Conservation (phyloP, 2,329 filamentous ascomycete species). For the Ophiostoma sp. region DNA sequence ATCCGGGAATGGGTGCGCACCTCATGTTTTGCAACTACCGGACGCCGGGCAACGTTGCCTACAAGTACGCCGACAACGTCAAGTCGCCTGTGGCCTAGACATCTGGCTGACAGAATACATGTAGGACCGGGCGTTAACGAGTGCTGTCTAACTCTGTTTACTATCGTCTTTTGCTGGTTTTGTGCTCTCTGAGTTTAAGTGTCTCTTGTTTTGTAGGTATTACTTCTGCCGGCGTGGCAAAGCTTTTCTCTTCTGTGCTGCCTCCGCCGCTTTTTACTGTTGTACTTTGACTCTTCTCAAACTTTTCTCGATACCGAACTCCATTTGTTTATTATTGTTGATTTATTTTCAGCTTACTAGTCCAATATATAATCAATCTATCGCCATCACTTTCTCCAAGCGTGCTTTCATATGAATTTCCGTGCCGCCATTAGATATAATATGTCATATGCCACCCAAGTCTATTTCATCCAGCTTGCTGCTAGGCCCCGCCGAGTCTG, state of each 20-base stretch:
- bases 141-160: background rate
- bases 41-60: background rate
- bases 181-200: background rate
- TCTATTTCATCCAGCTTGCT: background rate
- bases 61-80: background rate
- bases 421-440: background rate
- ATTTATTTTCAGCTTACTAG: too few species aligned
- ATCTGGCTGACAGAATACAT: too few species aligned
- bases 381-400: too few species aligned
- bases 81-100: background rate
- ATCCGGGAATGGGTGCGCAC: background rate
- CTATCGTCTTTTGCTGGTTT: background rate
- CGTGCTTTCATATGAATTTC: background rate
- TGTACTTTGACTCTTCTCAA: too few species aligned
- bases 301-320: too few species aligned
- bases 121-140: background rate
- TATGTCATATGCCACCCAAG: background rate
- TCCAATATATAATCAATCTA: too few species aligned
- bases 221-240: background rate
- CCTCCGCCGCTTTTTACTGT: too few species aligned
- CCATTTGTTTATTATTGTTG: too few species aligned
- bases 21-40: slow-evolving; percentile 9
- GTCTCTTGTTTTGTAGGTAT: background rate
- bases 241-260: background rate
- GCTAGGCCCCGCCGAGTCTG: background rate